Base-by-base conservation (phyloP, 345 rosid genomes). In the Citrus australasica region DNA sequence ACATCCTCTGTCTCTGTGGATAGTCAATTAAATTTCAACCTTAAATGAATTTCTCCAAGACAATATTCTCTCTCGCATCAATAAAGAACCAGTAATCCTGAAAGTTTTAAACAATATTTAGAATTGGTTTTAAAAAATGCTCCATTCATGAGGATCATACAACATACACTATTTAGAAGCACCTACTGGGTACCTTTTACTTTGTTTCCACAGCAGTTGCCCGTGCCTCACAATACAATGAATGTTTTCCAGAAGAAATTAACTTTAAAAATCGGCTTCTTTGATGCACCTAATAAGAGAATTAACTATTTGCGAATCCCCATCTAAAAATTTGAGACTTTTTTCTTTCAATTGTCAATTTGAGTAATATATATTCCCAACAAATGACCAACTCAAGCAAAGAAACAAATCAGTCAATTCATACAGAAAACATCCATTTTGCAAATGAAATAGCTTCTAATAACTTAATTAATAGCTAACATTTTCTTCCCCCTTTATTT, bases 81-180 rank as follows among this genome's bases (percentile, higher is more conserved):
- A 67, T 76, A 67, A 76, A 76, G 79, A 33, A 55, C 62, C 77
- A 74, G 77, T 62, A 62, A 74, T 74, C 77, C 77, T 74, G 77
- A 74, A 74, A 74, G 64, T 74, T 74, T 74, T 74, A 62, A 74
- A 74, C 77, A 63, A 48, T 62, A 42, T 74, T 74, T 42, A 74
- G 77, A 27, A 74, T 74, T 74, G 22, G 28, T 55, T 74, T 42
- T 19, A 74, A 27, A 62, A 73, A 19, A 42, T 74, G 69, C 60
- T 63, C 59, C 21, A 62, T 74, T 64, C 58, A 42, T 19, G 69
- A 74, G 28, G 48, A 65, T 51, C 71, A 65, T 64, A 48, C 63
- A 65, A 66, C 78, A 75, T 16, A 32, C 46, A 74, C 78, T 42
- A 75, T 69, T 64, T 30, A 28, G 7, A 46, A 42, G 22, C 69